Conservation (phyloP, 2,329 filamentous ascomycete species). For the Talaromyces albobiverticillius region DNA sequence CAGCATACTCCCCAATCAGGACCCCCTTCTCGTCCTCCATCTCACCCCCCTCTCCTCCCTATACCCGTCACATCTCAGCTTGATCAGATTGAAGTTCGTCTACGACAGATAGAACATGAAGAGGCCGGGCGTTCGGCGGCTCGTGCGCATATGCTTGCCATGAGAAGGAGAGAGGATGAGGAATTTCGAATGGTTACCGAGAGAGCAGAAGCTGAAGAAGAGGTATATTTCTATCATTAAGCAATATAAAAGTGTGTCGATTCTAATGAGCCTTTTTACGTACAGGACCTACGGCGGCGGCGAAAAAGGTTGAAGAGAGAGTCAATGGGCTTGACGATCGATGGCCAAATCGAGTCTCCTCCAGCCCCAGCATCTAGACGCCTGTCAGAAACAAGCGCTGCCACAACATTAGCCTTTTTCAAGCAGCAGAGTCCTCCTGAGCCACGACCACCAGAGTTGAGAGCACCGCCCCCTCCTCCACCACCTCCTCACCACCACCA, state of each 20-base stretch:
- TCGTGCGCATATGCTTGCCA: slow-evolving; percentile 33
- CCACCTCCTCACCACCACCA: background rate
- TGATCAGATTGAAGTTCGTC: slow-evolving; percentile 37
- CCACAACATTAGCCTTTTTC: slow-evolving; percentile 40
- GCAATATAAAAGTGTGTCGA: background rate
- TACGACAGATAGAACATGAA: slow-evolving; percentile 40
- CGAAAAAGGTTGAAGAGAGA: slow-evolving; percentile 39
- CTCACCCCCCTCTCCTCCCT: slow-evolving; percentile 27
- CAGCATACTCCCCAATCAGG: slow-evolving; percentile 14
- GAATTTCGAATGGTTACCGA: slow-evolving; percentile 40
- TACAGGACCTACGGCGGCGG: slow-evolving; percentile 37
- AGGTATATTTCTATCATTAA: slow-evolving; percentile 28
- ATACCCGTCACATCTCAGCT: slow-evolving; percentile 25
- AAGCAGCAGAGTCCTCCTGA: slow-evolving; percentile 42
- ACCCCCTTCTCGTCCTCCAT: slow-evolving; percentile 31
- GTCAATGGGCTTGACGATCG: slow-evolving; percentile 38
- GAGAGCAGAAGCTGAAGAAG: slow-evolving; percentile 38
- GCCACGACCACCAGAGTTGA: slow-evolving; percentile 23
- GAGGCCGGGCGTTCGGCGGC: slow-evolving; percentile 37
- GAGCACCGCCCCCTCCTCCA: slow-evolving; percentile 6
- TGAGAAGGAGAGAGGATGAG: slow-evolving; percentile 40
- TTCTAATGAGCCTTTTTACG: background rate
- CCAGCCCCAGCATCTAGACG: slow-evolving; percentile 38
- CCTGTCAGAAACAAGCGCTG: slow-evolving; percentile 40
- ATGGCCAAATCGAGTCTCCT: slow-evolving; percentile 33